Evolutionary conservation across 2,329 filamentous ascomycete genomes (phyloP).

Genomic region (Monosporascus sp.): DNA sequence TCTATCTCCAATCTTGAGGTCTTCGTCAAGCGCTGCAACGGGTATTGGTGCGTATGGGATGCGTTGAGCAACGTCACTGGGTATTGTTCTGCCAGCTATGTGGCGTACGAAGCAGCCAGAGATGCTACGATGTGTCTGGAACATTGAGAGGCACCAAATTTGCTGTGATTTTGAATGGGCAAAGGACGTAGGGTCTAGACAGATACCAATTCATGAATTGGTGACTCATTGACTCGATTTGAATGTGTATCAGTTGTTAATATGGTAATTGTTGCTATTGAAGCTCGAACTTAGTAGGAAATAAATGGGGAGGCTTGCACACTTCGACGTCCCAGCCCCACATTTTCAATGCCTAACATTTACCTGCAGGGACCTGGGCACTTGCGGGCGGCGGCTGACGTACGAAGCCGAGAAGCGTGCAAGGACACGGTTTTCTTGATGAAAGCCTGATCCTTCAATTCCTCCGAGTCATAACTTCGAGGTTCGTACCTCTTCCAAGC

Average conservation of each 20-base stretch:
- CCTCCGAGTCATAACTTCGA: neutral
- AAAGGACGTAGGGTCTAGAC: too few species aligned
- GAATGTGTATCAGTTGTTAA: too few species aligned
- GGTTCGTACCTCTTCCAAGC: neutral
- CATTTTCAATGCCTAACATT: neutral
- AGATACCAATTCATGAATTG: too few species aligned
- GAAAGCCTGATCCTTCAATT: conserved; percentile 4
- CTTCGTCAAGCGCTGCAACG: neutral
- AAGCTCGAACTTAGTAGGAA: neutral
- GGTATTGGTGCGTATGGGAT: too few species aligned
- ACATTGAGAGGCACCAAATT: too few species aligned
- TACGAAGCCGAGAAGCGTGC: conserved; percentile 1
- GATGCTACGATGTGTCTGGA: too few species aligned
- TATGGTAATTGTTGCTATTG: neutral
- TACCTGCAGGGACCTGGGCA: neutral
- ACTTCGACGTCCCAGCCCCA: neutral
- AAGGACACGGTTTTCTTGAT: conserved; percentile 19
- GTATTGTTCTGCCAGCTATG: too few species aligned
- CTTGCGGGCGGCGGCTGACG: neutral
- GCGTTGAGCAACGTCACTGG: too few species aligned
- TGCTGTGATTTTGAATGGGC: too few species aligned
- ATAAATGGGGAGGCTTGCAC: too few species aligned
- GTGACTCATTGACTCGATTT: too few species aligned
- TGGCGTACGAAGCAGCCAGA: too few species aligned
- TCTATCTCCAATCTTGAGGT: neutral